These are phyloP conservation scores for Aegilops tauschii DNA, from an alignment of 176 grass and related monocot species.

Conservation along the genomic window DNA sequence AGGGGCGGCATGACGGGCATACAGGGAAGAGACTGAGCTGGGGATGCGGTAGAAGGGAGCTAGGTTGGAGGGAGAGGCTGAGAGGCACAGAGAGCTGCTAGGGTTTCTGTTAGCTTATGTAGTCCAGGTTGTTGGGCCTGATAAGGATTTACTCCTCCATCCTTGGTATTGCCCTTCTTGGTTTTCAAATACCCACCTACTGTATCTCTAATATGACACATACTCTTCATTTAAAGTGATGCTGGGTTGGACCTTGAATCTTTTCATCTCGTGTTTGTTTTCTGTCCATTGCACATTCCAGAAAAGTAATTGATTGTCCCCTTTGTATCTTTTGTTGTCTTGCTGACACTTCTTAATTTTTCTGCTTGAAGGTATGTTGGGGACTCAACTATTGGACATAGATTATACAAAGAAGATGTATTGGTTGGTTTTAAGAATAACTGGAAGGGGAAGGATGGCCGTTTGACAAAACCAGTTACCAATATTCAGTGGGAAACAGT, in stretches of 20 bases:
- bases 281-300: slow-evolving; percentile 4
- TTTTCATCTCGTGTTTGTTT: slow-evolving; percentile 24
- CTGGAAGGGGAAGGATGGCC: slow-evolving; percentile 56
- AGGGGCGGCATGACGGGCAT: neutral
- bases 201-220: neutral
- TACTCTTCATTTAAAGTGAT: slow-evolving; percentile 13
- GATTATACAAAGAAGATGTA: slow-evolving; percentile 75
- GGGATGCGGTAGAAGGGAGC: neutral
- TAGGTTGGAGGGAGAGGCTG: neutral
- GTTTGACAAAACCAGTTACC: slow-evolving; percentile 49
- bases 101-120: neutral
- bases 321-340: neutral
- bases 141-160: neutral
- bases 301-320: neutral
- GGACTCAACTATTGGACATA: slow-evolving; percentile 75
- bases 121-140: neutral
- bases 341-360: slow-evolving; percentile 12
- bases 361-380: slow-evolving; percentile 78
- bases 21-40: neutral
- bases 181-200: neutral
- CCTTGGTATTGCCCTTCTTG: neutral
- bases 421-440: slow-evolving; percentile 48
- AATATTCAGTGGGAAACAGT: slow-evolving; percentile 74
- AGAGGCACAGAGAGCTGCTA: neutral
- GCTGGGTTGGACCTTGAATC: neutral